phyloP scores from a whole-genome alignment of 1,284 basidiomycete genomes.

The Trametes sp. region DNA sequence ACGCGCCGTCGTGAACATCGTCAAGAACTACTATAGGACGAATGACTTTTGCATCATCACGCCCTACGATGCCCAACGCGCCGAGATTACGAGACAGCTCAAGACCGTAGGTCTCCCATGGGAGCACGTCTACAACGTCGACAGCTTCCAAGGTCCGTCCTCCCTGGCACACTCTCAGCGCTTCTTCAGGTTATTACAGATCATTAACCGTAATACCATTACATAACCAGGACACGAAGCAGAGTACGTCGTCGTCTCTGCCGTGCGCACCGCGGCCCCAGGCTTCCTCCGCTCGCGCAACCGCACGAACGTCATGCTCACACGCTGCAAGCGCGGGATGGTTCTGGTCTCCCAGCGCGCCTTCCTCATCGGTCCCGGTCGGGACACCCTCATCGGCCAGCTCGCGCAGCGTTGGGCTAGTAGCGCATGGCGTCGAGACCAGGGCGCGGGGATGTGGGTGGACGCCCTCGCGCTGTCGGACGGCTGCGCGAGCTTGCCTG shows the following conservation, averaged over 20 bases:
- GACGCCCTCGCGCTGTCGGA: constrained; percentile 2
- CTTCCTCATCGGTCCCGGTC: constrained; percentile 28
- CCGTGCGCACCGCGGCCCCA: constrained; percentile 61
- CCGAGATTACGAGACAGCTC: constrained; percentile 55
- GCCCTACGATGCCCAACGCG: constrained; percentile 73
- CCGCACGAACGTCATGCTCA: constrained; percentile 71
- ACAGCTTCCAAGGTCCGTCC: constrained; percentile 68
- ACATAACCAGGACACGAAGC: constrained; percentile 47
- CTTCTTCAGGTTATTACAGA: not conserved
- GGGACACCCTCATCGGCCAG: constrained; percentile 19
- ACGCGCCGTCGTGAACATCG: constrained; percentile 47
- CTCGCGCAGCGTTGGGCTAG: constrained; percentile 7
- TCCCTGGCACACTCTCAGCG: constrained; percentile 1
- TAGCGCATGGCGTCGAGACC: not conserved
- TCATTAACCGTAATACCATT: too few relatives aligned
- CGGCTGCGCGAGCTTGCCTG: constrained; percentile 7
- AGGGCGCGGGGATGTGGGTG: not conserved
- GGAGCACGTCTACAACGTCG: constrained; percentile 69
- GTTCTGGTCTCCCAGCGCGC: constrained; percentile 33
- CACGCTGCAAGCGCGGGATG: constrained; percentile 32
- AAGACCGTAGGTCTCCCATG: constrained; percentile 51
- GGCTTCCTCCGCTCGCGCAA: constrained; percentile 66
- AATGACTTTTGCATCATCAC: constrained; percentile 66
- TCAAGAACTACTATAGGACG: constrained; percentile 42
- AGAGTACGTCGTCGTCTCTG: constrained; percentile 64